These are phyloP conservation scores for Cutaneotrichosporon sp. DNA, from an alignment of 1,284 basidiomycete species.

Conservation along the genomic window DNA sequence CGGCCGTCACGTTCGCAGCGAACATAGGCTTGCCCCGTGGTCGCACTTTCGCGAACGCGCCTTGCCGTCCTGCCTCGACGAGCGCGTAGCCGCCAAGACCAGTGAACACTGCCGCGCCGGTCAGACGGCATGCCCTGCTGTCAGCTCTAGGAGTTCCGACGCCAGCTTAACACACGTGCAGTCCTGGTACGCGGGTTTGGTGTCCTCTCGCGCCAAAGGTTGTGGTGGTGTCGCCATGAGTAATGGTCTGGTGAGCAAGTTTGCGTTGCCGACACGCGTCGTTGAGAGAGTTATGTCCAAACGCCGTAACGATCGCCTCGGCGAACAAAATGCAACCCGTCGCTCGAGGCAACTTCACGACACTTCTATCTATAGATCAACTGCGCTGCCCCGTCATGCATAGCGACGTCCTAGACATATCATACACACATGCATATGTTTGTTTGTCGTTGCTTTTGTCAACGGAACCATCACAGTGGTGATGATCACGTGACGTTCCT, in stretches of 20 bases:
- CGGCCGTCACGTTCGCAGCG: slow-evolving; percentile 30
- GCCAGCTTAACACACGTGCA: not conserved
- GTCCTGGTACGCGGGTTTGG: slow-evolving; percentile 1
- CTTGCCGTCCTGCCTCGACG: slow-evolving; percentile 32
- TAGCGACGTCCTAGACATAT: too few relatives aligned
- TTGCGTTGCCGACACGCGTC: not conserved
- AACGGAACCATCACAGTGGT: too few relatives aligned
- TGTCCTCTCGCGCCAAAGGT: not conserved
- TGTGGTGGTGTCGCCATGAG: not conserved
- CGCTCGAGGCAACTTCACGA: too few relatives aligned
- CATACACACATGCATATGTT: too few relatives aligned
- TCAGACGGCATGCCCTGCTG: slow-evolving; percentile 39
- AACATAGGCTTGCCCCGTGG: slow-evolving; percentile 32
- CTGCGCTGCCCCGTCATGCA: too few relatives aligned
- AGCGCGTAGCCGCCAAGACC: slow-evolving; percentile 44
- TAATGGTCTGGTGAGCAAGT: not conserved
- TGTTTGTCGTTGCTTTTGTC: too few relatives aligned
- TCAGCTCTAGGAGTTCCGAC: not conserved
- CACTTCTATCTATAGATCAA: too few relatives aligned
- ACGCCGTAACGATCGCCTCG: too few relatives aligned
- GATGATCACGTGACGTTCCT: not conserved
- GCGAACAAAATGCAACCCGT: too few relatives aligned
- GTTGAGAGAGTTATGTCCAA: not conserved
- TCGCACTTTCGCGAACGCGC: slow-evolving; percentile 33
- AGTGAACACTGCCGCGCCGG: slow-evolving; percentile 36